Conservation (phyloP, 495 filamentous ascomycete genomes). For the Clavariopsis aquatica region DNA sequence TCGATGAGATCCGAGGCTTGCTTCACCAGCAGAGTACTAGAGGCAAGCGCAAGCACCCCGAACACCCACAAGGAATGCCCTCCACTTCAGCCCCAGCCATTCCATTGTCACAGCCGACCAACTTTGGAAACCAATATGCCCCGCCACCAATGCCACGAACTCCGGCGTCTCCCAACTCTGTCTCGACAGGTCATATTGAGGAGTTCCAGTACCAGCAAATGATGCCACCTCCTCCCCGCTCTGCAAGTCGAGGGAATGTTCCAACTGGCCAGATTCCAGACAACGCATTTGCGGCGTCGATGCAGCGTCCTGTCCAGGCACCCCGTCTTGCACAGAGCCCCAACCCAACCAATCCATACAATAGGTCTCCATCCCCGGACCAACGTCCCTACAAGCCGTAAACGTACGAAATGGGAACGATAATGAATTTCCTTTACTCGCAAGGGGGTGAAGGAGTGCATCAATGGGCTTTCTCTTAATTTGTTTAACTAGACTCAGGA, state of each 20-base stretch:
- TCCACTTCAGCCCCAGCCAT: conserved; percentile 28
- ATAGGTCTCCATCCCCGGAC: background rate
- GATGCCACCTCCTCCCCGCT: conserved; percentile 1
- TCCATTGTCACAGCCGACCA: conserved; percentile 10
- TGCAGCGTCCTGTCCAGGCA: background rate
- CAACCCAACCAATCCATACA: background rate
- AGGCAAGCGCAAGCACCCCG: conserved; percentile 30
- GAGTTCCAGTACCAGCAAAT: conserved; percentile 34
- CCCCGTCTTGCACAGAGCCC: background rate
- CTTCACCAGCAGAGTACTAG: conserved; percentile 33
- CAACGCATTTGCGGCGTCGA: background rate
- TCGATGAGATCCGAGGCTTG: conserved; percentile 36
- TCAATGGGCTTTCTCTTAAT: background rate
- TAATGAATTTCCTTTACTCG: conserved; percentile 1
- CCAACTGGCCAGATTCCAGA: background rate
- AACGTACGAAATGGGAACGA: background rate
- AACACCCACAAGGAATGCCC: conserved; percentile 33
- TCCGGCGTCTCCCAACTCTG: conserved; percentile 24
- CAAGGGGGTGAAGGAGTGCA: background rate
- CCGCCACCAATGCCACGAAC: conserved; percentile 10
- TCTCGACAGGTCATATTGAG: conserved; percentile 24
- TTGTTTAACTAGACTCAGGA: background rate
- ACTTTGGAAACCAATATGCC: conserved; percentile 19
- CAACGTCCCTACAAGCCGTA: background rate
- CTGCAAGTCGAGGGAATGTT: background rate